A percentile compares a stretch with the other conserved stretches of the same genome.
Conservation (phyloP, 768 basidiomycete genomes). For the Lentinula lateritia region DNA sequence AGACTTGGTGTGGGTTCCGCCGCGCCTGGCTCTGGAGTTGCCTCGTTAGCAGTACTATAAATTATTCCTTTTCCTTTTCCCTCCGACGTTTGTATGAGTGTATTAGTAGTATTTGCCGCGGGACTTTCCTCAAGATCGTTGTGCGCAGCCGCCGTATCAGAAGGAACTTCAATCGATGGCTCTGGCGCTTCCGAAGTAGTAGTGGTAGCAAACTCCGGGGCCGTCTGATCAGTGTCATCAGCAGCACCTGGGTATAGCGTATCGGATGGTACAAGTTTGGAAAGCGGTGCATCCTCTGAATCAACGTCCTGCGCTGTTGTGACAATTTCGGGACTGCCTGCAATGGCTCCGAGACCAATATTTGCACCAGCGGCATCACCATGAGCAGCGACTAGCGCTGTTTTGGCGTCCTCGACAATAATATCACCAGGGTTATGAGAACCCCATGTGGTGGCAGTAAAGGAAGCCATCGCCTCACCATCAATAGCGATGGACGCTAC, state of each 20-base stretch:
- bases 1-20: neutral
- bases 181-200: neutral
- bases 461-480: neutral
- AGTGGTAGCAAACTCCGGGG: neutral
- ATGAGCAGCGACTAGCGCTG: neutral
- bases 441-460: neutral
- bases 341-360: neutral
- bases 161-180: neutral
- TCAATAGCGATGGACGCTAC: neutral
- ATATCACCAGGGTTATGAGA: neutral
- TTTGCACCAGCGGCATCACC: neutral
- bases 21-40: neutral
- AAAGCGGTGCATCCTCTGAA: neutral
- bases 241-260: neutral
- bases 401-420: neutral
- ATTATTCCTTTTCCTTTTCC: neutral
- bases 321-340: neutral
- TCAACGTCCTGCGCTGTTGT: neutral
- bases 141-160: too few species aligned
- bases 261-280: neutral
- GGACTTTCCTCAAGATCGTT: neutral
- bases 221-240: constrained; percentile 3
- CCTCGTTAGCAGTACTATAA: neutral
- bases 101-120: neutral
- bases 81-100: neutral